Evolutionary conservation across 2,329 filamentous ascomycete species (phyloP).

Genomic region (Uncinocarpus reesii): DNA sequence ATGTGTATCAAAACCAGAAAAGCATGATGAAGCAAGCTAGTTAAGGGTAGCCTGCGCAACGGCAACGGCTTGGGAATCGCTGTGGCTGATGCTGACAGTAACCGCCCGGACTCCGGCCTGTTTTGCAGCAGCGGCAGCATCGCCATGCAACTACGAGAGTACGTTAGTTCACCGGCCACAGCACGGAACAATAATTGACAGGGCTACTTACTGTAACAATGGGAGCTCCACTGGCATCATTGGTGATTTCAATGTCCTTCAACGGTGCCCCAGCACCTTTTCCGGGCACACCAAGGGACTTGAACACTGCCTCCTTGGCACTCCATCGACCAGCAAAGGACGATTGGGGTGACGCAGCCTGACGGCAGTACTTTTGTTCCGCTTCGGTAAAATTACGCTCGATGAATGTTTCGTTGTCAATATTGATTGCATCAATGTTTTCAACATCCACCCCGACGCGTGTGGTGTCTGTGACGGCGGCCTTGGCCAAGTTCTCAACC

Average conservation of each 20-base stretch:
- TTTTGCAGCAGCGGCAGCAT: constrained; percentile 72
- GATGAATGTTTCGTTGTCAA: constrained; percentile 86
- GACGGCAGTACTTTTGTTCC: constrained; percentile 79
- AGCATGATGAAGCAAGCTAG: not conserved
- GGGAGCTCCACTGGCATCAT: constrained; percentile 71
- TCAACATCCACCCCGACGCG: constrained; percentile 93
- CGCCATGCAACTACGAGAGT: constrained; percentile 62
- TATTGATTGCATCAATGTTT: constrained; percentile 74
- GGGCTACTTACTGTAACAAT: constrained; percentile 64
- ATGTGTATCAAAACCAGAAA: not conserved
- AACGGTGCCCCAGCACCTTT: constrained; percentile 80
- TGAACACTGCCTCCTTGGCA: constrained; percentile 97
- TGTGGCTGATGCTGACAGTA: constrained; percentile 91
- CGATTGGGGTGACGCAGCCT: constrained; percentile 67
- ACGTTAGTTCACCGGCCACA: no score
- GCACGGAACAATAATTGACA: not conserved
- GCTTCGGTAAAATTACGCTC: constrained; percentile 82
- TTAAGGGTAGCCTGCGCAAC: constrained; percentile 79
- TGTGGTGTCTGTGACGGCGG: constrained; percentile 52
- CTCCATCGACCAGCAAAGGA: constrained; percentile 94
- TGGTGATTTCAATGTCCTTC: constrained; percentile 88
- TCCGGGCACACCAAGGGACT: constrained; percentile 78
- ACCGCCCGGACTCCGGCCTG: constrained; percentile 79
- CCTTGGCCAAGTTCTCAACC: constrained; percentile 65
- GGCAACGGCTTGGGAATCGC: constrained; percentile 84